A percentile compares a stretch with the other conserved stretches of the same genome.
phyloP scores from a whole-genome alignment of 192 early-diverging fungal species.

The Coemansia sp. region DNA sequence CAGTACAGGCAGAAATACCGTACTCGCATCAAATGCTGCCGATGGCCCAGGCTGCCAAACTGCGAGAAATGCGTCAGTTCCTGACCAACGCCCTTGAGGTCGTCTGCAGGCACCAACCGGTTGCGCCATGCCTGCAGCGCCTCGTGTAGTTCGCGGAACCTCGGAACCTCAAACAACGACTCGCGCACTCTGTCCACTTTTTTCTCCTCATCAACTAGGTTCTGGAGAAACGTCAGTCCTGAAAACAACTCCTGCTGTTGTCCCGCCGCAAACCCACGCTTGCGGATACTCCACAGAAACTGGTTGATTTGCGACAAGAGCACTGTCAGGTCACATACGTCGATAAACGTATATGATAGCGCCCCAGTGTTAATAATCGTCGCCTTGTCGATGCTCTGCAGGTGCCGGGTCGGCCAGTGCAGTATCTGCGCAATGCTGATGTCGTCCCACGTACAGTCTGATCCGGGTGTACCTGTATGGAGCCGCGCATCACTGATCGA shows the following conservation, averaged over 20 bases:
- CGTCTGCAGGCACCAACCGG: conserved; percentile 10
- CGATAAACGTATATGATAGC: conserved; percentile 43
- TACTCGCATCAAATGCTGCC: conserved; percentile 23
- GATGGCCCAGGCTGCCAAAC: conserved; percentile 30
- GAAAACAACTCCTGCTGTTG: too few species aligned
- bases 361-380: conserved; percentile 17
- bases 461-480: conserved; percentile 33
- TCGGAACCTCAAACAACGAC: conserved; percentile 21
- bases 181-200: conserved; percentile 7
- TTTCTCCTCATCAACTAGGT: neutral
- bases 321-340: conserved; percentile 27
- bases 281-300: conserved; percentile 39
- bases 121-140: conserved; percentile 14
- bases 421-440: conserved; percentile 40
- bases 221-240: neutral
- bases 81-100: neutral
- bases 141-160: conserved; percentile 22
- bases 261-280: neutral
- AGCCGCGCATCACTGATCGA: conserved; percentile 33
- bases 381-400: conserved; percentile 12
- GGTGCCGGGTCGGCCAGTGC: conserved; percentile 46
- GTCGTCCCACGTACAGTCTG: conserved; percentile 47
- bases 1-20: conserved; percentile 35
- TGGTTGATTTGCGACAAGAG: conserved; percentile 33
- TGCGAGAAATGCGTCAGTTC: conserved; percentile 3